Conservation (phyloP, 1,284 basidiomycete species). For the Filobasidium uniguttulatum region DNA sequence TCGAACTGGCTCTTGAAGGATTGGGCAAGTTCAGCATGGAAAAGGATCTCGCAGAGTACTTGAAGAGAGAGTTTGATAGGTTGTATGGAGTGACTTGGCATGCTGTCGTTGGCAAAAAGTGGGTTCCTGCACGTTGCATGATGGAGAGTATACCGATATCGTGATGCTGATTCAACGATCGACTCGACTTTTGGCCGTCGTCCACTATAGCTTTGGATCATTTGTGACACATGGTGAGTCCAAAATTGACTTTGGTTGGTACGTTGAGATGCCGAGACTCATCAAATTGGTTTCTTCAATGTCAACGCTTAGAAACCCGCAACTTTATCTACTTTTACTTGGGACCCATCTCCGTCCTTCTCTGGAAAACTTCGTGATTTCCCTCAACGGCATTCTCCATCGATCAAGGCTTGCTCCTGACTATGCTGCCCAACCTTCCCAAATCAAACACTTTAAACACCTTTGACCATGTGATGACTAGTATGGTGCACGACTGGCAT, state of each 20-base stretch:
- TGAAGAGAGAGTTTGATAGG: constrained; percentile 95
- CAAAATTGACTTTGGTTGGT: constrained; percentile 5
- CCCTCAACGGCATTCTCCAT: no score
- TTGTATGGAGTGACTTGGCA: constrained; percentile 89
- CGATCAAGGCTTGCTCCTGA: no score
- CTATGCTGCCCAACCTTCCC: no score
- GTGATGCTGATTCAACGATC: background rate
- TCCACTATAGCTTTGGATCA: constrained; percentile 64
- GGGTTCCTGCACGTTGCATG: constrained; percentile 17
- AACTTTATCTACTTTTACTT: constrained; percentile 97
- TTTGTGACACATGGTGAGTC: constrained; percentile 83
- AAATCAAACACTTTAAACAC: no score
- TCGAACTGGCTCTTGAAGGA: constrained; percentile 72
- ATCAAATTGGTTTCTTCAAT: no score
- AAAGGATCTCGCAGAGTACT: constrained; percentile 92
- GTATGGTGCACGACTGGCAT: no score
- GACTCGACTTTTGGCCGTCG: background rate
- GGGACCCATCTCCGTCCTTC: constrained; percentile 72
- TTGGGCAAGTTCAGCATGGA: constrained; percentile 85
- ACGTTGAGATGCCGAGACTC: no score
- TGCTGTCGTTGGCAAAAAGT: constrained; percentile 76
- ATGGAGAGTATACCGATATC: background rate
- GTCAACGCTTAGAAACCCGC: constrained; percentile 68
- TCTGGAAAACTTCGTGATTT: constrained; percentile 94
- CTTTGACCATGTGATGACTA: no score